These are phyloP conservation scores for Stropharia rugosoannulata DNA, from an alignment of 768 basidiomycete species.

Conservation along the genomic window DNA sequence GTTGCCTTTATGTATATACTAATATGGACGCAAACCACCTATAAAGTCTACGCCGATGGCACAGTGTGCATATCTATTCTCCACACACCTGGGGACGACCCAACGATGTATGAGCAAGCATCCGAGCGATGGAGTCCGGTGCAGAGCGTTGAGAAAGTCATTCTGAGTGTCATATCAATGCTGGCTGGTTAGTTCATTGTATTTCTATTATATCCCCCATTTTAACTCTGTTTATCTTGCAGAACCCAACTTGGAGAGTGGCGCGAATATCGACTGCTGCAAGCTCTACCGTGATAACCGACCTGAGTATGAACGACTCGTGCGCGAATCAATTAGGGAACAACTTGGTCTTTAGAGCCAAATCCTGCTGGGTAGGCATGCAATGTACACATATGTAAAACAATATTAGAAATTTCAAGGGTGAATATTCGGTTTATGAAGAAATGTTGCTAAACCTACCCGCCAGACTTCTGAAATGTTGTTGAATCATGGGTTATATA, in stretches of 20 bases:
- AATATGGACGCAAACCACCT: background rate
- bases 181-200: conserved; percentile 59
- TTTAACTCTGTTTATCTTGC: background rate
- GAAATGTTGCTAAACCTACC: too few relatives aligned
- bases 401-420: too few relatives aligned
- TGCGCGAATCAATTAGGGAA: conserved; percentile 78
- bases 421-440: too few relatives aligned
- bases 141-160: conserved; percentile 95
- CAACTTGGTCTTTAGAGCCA: conserved; percentile 70
- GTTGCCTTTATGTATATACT: background rate
- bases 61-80: conserved; percentile 98
- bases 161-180: conserved; percentile 96
- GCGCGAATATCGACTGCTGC: conserved; percentile 96
- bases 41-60: conserved; percentile 89
- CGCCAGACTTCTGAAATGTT: too few relatives aligned
- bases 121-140: conserved; percentile 99
- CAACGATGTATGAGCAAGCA: conserved; percentile 91
- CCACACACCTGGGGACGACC: conserved; percentile 91
- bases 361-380: background rate
- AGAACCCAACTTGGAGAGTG: conserved; percentile 98
- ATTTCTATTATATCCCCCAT: background rate
- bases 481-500: too few relatives aligned
- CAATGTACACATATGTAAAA: too few relatives aligned
- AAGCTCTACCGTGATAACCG: conserved; percentile 93
- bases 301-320: conserved; percentile 84